phyloP scores from a whole-genome alignment of 345 rosid genomes.

The Salix dunnii region DNA sequence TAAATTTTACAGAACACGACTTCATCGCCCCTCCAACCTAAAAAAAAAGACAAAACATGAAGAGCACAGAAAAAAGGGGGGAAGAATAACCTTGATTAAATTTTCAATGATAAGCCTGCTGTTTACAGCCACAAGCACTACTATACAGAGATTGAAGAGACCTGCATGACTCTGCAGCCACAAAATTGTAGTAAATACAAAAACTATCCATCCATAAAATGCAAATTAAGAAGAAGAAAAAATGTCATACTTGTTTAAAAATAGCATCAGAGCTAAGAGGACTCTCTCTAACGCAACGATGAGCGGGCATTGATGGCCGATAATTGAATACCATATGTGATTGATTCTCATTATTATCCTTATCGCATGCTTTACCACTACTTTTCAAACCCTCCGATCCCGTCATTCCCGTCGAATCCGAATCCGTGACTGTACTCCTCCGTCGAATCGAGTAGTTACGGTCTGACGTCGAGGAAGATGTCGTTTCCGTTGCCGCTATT shows the following conservation, averaged over 20 bases:
- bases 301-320: conserved; percentile 83
- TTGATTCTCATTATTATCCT: conserved; percentile 22
- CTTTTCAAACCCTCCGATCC: no score
- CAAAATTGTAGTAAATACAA: background rate
- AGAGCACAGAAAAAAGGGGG: background rate
- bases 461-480: no score
- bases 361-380: background rate
- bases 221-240: background rate
- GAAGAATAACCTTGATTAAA: conserved; percentile 70
- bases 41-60: no score
- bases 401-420: no score
- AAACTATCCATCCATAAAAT: background rate
- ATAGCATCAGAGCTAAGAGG: conserved; percentile 87
- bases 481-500: no score
- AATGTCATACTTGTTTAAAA: conserved; percentile 61
- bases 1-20: no score
- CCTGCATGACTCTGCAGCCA: conserved; percentile 91
- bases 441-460: no score
- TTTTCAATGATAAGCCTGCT: conserved; percentile 96
- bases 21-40: no score
- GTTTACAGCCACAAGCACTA: conserved; percentile 96
- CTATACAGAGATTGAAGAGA: conserved; percentile 91
- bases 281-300: conserved; percentile 64
- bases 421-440: no score
- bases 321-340: conserved; percentile 42